These are phyloP conservation scores for Candida sojae DNA, from an alignment of 1,139 yeast species.

Conservation along the genomic window DNA sequence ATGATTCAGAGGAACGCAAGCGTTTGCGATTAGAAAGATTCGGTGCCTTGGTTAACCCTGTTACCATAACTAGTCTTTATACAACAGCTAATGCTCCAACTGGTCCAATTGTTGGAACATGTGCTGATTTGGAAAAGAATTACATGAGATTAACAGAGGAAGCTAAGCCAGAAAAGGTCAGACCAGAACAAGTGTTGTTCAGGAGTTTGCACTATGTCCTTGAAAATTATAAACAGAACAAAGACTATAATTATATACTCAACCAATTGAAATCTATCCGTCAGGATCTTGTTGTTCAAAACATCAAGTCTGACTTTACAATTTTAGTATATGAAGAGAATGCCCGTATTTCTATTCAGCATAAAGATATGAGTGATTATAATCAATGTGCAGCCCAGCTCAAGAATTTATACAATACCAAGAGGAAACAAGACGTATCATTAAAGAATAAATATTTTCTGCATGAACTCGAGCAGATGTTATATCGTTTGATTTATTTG, in stretches of 20 bases:
- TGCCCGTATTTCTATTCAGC: constrained; percentile 82
- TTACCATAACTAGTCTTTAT: constrained; percentile 6
- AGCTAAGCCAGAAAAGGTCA: constrained; percentile 81
- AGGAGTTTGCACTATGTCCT: constrained; percentile 59
- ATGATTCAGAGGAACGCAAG: constrained; percentile 40
- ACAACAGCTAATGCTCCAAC: background rate
- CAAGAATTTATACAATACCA: constrained; percentile 54
- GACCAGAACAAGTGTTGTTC: constrained; percentile 67
- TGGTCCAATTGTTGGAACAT: constrained; percentile 58
- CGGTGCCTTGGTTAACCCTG: constrained; percentile 7
- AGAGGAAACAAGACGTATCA: constrained; percentile 14
- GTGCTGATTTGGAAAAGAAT: constrained; percentile 67
- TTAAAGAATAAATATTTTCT: constrained; percentile 17
- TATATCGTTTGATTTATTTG: constrained; percentile 77
- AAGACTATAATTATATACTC: constrained; percentile 72
- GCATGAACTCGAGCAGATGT: constrained; percentile 60
- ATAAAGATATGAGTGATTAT: constrained; percentile 87
- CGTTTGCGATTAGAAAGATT: constrained; percentile 56
- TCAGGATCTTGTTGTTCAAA: constrained; percentile 93
- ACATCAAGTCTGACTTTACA: constrained; percentile 77
- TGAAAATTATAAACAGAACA: constrained; percentile 49
- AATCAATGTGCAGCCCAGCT: constrained; percentile 92
- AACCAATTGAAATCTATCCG: constrained; percentile 90
- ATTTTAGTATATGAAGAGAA: constrained; percentile 81
- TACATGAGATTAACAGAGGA: constrained; percentile 87